Evolutionary conservation across 2,329 filamentous ascomycete genomes (phyloP).

Genomic region (Colletotrichum kahawae): DNA sequence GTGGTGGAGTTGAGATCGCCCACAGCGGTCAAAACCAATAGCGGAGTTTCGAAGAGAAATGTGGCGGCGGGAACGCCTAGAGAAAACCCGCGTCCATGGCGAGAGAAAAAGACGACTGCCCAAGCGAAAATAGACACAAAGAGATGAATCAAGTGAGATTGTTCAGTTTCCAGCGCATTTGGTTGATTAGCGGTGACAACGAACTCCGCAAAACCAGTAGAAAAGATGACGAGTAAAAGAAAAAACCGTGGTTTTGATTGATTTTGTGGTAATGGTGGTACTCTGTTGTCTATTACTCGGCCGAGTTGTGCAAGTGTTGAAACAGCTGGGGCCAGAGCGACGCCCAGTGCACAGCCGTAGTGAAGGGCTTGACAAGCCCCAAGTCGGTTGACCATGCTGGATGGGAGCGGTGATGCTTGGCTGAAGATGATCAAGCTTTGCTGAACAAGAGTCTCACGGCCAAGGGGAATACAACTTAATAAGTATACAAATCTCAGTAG

Average conservation of each 20-base stretch:
- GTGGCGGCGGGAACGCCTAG: neutral
- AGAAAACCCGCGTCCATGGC: neutral
- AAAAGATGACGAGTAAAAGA: neutral
- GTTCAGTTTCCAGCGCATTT: neutral
- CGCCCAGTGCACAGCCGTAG: neutral
- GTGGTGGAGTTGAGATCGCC: neutral
- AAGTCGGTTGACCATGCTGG: neutral
- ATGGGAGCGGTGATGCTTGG: neutral
- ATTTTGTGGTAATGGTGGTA: neutral
- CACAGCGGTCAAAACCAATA: neutral
- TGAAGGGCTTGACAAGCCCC: neutral
- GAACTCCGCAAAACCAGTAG: neutral
- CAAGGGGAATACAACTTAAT: neutral
- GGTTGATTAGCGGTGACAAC: neutral
- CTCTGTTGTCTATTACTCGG: neutral
- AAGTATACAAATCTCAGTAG: neutral
- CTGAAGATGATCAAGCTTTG: neutral
- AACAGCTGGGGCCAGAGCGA: neutral
- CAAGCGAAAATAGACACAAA: neutral
- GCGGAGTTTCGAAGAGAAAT: neutral
- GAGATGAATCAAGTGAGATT: neutral
- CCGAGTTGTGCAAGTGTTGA: neutral
- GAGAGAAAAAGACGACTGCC: neutral
- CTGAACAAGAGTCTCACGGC: neutral
- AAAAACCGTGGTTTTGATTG: neutral